A percentile compares a stretch with the other conserved stretches of the same genome.
Evolutionary conservation across 108 stramenopile genomes (phyloP).

Genomic region (Nannochloropsis gaditana): DNA sequence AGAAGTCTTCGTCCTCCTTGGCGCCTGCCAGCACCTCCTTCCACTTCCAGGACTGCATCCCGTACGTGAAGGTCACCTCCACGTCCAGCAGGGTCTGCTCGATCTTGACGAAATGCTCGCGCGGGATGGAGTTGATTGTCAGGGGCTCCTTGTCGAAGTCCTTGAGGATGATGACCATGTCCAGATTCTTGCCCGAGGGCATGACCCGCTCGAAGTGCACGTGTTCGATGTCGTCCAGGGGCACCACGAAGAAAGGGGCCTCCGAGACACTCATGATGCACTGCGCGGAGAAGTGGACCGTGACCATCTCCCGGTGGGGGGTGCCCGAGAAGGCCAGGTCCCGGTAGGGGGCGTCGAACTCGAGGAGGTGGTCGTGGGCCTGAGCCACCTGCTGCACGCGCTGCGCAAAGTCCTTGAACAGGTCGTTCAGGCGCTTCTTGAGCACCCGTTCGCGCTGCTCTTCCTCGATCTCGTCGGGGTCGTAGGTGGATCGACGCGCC

Average conservation of each 20-base stretch:
- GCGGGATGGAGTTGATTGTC: conserved; percentile 85
- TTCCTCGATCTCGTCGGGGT: conserved; percentile 98
- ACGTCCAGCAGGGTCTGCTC: conserved; percentile 72
- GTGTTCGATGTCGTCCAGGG: conserved; percentile 69
- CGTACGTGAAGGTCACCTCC: conserved; percentile 94
- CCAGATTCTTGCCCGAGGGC: conserved; percentile 91
- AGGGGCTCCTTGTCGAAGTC: conserved; percentile 69
- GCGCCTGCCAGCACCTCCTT: conserved; percentile 82
- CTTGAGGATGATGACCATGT: conserved; percentile 91
- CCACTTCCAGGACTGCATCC: conserved; percentile 93
- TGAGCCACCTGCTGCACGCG: conserved; percentile 79
- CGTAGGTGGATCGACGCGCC: conserved; percentile 79
- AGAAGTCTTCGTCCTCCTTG: conserved; percentile 78
- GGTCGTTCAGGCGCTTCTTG: conserved; percentile 67
- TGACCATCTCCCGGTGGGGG: conserved; percentile 93
- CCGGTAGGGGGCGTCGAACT: conserved; percentile 83
- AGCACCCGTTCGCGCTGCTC: conserved; percentile 89
- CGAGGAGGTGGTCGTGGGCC: conserved; percentile 44
- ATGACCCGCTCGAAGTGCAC: conserved; percentile 98
- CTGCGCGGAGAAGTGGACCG: conserved; percentile 85
- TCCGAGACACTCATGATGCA: conserved; percentile 94
- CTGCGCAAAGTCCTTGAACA: conserved; percentile 91
- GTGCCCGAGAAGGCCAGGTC: conserved; percentile 92
- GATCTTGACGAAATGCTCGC: conserved; percentile 81
- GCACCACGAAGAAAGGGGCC: conserved; percentile 50